Conservation (phyloP, 2,329 filamentous ascomycete genomes). For the Didymella pinodella region DNA sequence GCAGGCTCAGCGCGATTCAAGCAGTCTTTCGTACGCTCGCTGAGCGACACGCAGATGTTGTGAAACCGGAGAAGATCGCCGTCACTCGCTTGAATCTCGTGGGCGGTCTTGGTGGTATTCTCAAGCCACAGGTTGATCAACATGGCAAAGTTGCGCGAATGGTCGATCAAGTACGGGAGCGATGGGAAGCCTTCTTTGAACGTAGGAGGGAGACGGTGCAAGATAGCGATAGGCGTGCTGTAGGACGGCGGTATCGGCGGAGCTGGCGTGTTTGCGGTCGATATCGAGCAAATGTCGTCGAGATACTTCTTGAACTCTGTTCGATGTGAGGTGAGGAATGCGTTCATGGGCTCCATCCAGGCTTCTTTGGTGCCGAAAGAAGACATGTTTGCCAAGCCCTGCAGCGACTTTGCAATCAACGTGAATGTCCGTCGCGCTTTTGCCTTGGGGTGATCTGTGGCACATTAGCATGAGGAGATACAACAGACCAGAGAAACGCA, state of each 20-base stretch:
- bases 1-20: conserved; percentile 61
- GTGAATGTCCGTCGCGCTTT: conserved; percentile 88
- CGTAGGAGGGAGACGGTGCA: conserved; percentile 78
- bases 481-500: conserved; percentile 43
- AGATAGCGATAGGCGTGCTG: conserved; percentile 89
- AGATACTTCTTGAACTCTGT: conserved; percentile 86
- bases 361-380: conserved; percentile 92
- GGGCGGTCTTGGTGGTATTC: conserved; percentile 49
- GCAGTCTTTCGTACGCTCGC: conserved; percentile 59
- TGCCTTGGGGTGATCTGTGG: conserved; percentile 77
- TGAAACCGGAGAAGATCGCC: conserved; percentile 61
- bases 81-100: conserved; percentile 51
- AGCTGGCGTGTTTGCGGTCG: conserved; percentile 67
- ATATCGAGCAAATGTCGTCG: conserved; percentile 84
- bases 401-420: conserved; percentile 88
- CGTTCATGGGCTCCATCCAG: conserved; percentile 99
- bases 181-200: conserved; percentile 92
- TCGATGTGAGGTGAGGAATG: conserved; percentile 78
- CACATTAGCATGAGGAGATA: conserved; percentile 15
- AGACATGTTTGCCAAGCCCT: conserved; percentile 88
- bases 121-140: conserved; percentile 84
- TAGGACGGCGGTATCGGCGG: conserved; percentile 80
- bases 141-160: conserved; percentile 82
- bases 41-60: conserved; percentile 57
- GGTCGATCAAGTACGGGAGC: conserved; percentile 90